Percentiles rank a stretch among this genome's conserved stretches.
Evolutionary conservation across 2,329 filamentous ascomycete genomes (phyloP).

Genomic region (Aspergillus sp.): DNA sequence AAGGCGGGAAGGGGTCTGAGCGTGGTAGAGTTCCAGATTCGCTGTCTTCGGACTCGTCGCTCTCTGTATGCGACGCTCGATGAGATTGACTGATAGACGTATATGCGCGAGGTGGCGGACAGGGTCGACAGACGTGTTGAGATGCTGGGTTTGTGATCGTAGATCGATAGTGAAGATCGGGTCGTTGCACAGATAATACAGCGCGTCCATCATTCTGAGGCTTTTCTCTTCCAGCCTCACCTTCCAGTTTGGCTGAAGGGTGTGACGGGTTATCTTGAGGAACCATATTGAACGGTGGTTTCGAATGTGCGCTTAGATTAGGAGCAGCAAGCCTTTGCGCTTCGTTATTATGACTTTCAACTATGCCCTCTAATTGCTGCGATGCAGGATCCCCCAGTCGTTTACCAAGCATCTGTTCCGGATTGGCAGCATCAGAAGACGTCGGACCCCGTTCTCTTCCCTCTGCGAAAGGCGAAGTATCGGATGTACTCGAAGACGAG

Average conservation of each 20-base stretch:
- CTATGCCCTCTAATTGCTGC: not conserved
- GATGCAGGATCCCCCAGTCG: slow-evolving; percentile 1
- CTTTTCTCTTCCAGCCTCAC: slow-evolving; percentile 18
- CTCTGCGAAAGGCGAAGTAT: slow-evolving; percentile 1
- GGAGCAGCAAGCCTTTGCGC: slow-evolving; percentile 13
- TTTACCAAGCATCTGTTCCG: slow-evolving; percentile 7
- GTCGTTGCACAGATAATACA: slow-evolving; percentile 28
- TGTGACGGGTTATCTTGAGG: slow-evolving; percentile 29
- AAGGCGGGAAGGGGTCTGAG: slow-evolving; percentile 19
- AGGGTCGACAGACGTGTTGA: slow-evolving; percentile 49
- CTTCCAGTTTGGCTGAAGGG: slow-evolving; percentile 31
- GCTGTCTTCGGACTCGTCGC: slow-evolving; percentile 36
- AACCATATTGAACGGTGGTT: slow-evolving; percentile 49
- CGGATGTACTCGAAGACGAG: not conserved
- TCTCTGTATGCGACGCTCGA: slow-evolving; percentile 42
- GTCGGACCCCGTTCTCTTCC: slow-evolving; percentile 6
- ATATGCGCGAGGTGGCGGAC: slow-evolving; percentile 47
- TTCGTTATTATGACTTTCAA: slow-evolving; percentile 11
- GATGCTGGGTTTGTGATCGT: slow-evolving; percentile 44
- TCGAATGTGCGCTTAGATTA: slow-evolving; percentile 40
- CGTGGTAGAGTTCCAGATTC: slow-evolving; percentile 29
- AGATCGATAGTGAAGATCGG: slow-evolving; percentile 43
- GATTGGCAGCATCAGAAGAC: slow-evolving; percentile 6
- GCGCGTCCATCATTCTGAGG: slow-evolving; percentile 32
- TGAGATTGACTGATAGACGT: slow-evolving; percentile 45